Percentiles rank a stretch among this genome's conserved stretches.
Conservation (phyloP, 176 grass and related monocot genomes). For the Aegilops sharonensis region DNA sequence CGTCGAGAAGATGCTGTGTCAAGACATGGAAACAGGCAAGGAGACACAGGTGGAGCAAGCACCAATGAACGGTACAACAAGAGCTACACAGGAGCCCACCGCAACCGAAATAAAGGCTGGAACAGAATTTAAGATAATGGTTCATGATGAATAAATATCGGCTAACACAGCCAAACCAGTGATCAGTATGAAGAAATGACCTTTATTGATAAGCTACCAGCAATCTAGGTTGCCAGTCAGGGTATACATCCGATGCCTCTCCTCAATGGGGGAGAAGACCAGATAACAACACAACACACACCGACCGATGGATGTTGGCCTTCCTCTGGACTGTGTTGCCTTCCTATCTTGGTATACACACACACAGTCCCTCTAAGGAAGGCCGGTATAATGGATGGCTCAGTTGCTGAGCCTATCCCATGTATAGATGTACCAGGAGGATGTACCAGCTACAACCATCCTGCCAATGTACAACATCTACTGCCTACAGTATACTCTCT, state of each 20-base stretch:
- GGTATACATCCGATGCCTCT: slow-evolving; percentile 29
- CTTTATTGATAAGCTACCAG: slow-evolving; percentile 24
- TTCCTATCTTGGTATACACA: slow-evolving; percentile 30
- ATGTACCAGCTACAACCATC: slow-evolving; percentile 24
- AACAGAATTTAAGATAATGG: no score
- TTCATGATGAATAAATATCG: background rate
- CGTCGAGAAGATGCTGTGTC: background rate
- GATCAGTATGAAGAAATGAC: background rate
- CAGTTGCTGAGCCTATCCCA: slow-evolving; percentile 30
- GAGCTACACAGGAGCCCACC: background rate
- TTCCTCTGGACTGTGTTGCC: slow-evolving; percentile 26
- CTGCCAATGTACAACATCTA: slow-evolving; percentile 52
- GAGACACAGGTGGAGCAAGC: background rate
- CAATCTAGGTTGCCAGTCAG: background rate
- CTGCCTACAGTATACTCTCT: slow-evolving; percentile 34
- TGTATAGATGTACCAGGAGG: background rate
- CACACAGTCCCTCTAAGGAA: slow-evolving; percentile 21
- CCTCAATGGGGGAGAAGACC: background rate
- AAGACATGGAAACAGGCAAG: no score
- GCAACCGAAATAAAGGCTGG: no score
- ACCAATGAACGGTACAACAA: background rate
- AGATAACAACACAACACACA: background rate
- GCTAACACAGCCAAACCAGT: background rate
- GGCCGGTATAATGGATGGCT: background rate
- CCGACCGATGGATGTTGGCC: background rate